Conservation (phyloP, 2,329 filamentous ascomycete species). For the Aspergillus neotritici region DNA sequence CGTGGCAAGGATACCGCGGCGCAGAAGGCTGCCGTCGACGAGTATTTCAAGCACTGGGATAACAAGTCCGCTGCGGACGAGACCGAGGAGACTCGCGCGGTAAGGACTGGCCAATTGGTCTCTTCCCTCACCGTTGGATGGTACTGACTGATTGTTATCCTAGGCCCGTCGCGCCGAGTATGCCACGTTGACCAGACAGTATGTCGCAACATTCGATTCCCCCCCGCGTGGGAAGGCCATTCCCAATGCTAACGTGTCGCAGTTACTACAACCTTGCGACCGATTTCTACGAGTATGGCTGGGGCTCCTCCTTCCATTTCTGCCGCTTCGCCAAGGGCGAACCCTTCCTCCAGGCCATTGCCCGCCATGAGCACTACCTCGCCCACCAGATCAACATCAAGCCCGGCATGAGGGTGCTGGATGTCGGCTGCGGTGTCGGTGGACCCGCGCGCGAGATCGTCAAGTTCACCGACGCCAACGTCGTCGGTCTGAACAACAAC, state of each 20-base stretch:
- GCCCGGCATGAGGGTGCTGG: constrained; percentile 81
- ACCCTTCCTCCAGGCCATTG: constrained; percentile 83
- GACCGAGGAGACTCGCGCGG: constrained; percentile 75
- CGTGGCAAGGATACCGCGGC: constrained; percentile 73
- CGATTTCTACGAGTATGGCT: constrained; percentile 93
- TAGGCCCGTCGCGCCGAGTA: constrained; percentile 80
- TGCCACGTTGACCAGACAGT: constrained; percentile 88
- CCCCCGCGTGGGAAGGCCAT: not conserved
- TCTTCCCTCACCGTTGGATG: not conserved
- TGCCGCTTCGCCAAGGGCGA: constrained; percentile 86
- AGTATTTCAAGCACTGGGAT: constrained; percentile 97
- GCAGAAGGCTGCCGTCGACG: constrained; percentile 75
- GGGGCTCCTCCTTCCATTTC: constrained; percentile 96
- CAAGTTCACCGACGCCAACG: constrained; percentile 85
- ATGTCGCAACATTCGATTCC: constrained; percentile 37
- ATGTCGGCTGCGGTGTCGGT: constrained; percentile 95
- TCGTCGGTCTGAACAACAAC: constrained; percentile 96
- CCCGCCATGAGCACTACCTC: constrained; percentile 96
- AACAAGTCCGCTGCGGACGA: constrained; percentile 73
- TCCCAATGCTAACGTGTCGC: constrained; percentile 6
- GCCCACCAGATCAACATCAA: constrained; percentile 81
- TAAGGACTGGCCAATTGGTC: constrained; percentile 35
- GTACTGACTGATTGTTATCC: constrained; percentile 9
- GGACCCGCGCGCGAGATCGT: constrained; percentile 93
- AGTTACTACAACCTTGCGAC: constrained; percentile 98